Conservation (phyloP, 1,139 yeast species). For the Sugiyamaella xylanicola region DNA sequence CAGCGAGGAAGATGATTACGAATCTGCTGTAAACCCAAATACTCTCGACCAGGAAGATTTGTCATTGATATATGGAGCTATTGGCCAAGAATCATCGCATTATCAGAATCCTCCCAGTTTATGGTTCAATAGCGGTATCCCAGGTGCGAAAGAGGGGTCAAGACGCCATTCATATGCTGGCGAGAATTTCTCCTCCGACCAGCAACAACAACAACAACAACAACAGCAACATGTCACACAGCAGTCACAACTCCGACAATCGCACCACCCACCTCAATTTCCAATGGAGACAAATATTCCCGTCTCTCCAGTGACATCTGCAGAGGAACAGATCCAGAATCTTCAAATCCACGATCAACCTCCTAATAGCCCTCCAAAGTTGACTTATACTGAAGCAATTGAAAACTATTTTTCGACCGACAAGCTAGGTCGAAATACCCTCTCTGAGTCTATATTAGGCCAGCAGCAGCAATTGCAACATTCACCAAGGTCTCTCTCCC, state of each 20-base stretch:
- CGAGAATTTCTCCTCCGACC: conserved; percentile 22
- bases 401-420: conserved; percentile 33
- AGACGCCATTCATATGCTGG: conserved; percentile 37
- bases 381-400: conserved; percentile 21
- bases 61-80: conserved; percentile 21
- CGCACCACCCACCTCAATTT: conserved; percentile 7
- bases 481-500: conserved; percentile 12
- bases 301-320: conserved; percentile 6
- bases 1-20: conserved; percentile 30
- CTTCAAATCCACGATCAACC: conserved; percentile 7
- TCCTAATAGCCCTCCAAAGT: conserved; percentile 15
- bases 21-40: background rate
- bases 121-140: conserved; percentile 15
- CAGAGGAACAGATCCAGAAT: conserved; percentile 7
- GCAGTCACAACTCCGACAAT: conserved; percentile 5
- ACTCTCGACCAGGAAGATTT: conserved; percentile 2
- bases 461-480: conserved; percentile 2
- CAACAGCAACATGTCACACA: conserved; percentile 8
- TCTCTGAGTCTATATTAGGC: conserved; percentile 21
- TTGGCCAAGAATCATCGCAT: conserved; percentile 25
- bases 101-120: conserved; percentile 9
- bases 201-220: conserved; percentile 14
- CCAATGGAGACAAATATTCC: conserved; percentile 12
- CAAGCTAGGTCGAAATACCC: conserved; percentile 31
- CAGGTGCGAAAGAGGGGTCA: conserved; percentile 18